A percentile compares a stretch with the other conserved stretches of the same genome.
These are phyloP conservation scores for Phytophthora uliginosa DNA, from an alignment of 352 stramenopile genomes.

Conservation along the genomic window DNA sequence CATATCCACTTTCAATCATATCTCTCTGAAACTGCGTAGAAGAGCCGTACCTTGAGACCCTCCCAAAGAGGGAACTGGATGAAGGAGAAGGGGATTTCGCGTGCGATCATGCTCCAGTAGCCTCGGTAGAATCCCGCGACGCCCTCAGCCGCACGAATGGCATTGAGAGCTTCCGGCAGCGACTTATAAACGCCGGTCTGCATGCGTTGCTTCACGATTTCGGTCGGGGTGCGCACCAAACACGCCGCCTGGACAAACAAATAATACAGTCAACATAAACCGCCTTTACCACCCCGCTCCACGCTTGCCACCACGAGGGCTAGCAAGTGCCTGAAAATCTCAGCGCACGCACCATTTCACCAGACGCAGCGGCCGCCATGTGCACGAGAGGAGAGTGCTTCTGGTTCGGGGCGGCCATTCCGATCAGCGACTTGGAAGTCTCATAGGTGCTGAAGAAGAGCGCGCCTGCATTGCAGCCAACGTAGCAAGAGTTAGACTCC, in stretches of 20 bases:
- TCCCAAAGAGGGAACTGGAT: slow-evolving; percentile 99
- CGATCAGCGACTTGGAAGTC: slow-evolving; percentile 86
- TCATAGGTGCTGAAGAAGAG: slow-evolving; percentile 95
- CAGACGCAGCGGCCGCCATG: slow-evolving; percentile 96
- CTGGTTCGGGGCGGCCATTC: slow-evolving; percentile 58
- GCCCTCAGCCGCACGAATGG: slow-evolving; percentile 85
- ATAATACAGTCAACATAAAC: slow-evolving; percentile 2
- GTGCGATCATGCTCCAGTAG: slow-evolving; percentile 98
- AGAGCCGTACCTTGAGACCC: slow-evolving; percentile 89
- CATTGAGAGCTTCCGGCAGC: slow-evolving; percentile 69
- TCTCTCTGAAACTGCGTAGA: neutral
- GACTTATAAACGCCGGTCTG: slow-evolving; percentile 95
- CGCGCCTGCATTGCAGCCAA: slow-evolving; percentile 65
- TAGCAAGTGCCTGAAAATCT: neutral
- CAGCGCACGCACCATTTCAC: slow-evolving; percentile 87
- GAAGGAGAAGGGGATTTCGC: slow-evolving; percentile 99
- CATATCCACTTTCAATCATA: neutral
- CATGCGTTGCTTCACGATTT: slow-evolving; percentile 99
- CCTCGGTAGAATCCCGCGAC: slow-evolving; percentile 96
- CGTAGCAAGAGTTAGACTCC: slow-evolving; percentile 1
- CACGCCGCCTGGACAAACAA: slow-evolving; percentile 85
- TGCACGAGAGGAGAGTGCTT: slow-evolving; percentile 93
- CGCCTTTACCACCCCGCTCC: neutral
- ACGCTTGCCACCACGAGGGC: neutral
- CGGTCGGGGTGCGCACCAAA: slow-evolving; percentile 98